Evolutionary conservation across 352 stramenopile genomes (phyloP), one percentile per base, ranked within the genome.

Genomic region (Phytophthora hibernalis): DNA sequence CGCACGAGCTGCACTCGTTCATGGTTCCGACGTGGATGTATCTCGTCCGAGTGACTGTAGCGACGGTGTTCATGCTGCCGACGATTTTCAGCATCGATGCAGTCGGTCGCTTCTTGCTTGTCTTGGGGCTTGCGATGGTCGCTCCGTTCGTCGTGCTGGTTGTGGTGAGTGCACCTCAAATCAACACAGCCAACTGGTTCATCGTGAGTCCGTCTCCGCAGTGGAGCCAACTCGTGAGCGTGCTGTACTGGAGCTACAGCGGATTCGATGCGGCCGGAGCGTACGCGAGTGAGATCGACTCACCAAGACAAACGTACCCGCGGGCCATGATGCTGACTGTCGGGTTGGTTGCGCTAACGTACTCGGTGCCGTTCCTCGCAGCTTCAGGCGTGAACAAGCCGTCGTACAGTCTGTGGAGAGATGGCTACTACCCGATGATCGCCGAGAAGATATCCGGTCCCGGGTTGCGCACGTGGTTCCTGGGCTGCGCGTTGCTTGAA

Each of bases 171-270:
- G 28, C 87, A 18, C 85, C 82, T 20, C 79, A 89, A 55, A 82
- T 94, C 30, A 38, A 91, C 20, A 56, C 73, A 2, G 42, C 54
- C 40, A 83, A 91, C 54, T 91, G 86, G 83, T 80, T 94, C 37
- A 65, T 90, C 49, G 70, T 92, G 33, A 78, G 83, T 33, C 69
- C 75, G 13, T 51, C 87, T 65, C 67, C 70, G 16, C 58, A 37
- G 3, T 98, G 91, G 91, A 83, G 83, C 49, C 84, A 91, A 33
- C 94, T 97, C 18, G 50, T 98, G 9, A 98, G 98, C 69, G 93
- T 97, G 26, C 68, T 99, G 20, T 99, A 98, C 73, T 99, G 96
- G 96, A 98, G 97, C 77, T 93, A 98, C 59, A 98, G 97, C 65
- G 95, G 90, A 21, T 99, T 98, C 65, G 97, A 99, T 64, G 84